Evolutionary conservation across 2,329 filamentous ascomycete species (phyloP).

Genomic region (Escovopsis weberi): DNA sequence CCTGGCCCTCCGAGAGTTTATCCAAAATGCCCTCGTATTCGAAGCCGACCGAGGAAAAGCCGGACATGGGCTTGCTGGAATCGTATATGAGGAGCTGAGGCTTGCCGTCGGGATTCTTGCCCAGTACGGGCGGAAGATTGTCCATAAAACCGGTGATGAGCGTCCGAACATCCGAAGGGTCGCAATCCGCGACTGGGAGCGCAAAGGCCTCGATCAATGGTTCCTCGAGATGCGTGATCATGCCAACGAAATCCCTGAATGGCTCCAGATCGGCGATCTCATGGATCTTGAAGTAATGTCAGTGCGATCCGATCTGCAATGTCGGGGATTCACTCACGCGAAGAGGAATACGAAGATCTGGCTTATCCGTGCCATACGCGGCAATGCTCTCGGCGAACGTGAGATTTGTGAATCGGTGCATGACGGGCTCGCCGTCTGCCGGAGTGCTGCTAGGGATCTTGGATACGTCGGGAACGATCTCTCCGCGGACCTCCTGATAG

Average conservation of each 20-base stretch:
- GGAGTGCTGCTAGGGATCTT: conserved; percentile 10
- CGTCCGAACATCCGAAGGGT: conserved; percentile 36
- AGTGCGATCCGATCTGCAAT: not conserved
- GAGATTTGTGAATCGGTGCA: conserved; percentile 19
- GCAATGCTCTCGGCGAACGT: conserved; percentile 46
- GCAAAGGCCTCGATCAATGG: conserved; percentile 66
- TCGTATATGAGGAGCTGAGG: conserved; percentile 70
- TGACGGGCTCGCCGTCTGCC: conserved; percentile 8
- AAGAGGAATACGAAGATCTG: conserved; percentile 64
- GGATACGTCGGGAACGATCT: conserved; percentile 18
- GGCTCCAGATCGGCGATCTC: conserved; percentile 42
- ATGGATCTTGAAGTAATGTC: conserved; percentile 37
- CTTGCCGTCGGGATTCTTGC: conserved; percentile 57
- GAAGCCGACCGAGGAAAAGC: conserved; percentile 59
- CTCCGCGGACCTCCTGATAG: conserved; percentile 47
- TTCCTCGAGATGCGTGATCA: conserved; percentile 54
- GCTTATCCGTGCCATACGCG: conserved; percentile 78
- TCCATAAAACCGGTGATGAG: conserved; percentile 63
- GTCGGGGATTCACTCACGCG: conserved; percentile 27
- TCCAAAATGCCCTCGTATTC: conserved; percentile 44
- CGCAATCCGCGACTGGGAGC: conserved; percentile 40
- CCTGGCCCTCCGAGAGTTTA: conserved; percentile 23
- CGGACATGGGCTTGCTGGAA: conserved; percentile 55
- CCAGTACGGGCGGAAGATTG: conserved; percentile 40
- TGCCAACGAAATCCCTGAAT: conserved; percentile 51